Conservation (phyloP, 2,329 filamentous ascomycete genomes). For the Aureobasidium zeae region DNA sequence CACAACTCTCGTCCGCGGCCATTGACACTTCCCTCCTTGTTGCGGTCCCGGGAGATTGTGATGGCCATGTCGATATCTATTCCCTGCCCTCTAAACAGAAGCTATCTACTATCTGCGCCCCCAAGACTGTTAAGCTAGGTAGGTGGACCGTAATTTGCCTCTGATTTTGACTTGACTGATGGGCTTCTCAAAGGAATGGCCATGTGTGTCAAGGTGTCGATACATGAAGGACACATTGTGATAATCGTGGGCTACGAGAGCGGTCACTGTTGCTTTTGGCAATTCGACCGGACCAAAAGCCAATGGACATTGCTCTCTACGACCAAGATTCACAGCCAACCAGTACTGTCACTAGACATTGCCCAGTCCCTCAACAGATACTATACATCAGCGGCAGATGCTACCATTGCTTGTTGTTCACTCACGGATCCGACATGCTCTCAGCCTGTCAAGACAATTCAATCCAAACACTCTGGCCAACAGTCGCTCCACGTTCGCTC, state of each 20-base stretch:
- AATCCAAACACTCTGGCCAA: slow-evolving; percentile 86
- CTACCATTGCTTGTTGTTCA: slow-evolving; percentile 66
- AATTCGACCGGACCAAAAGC: slow-evolving; percentile 35
- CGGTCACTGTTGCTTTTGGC: slow-evolving; percentile 54
- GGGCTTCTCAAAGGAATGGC: slow-evolving; percentile 70
- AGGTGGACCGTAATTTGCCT: slow-evolving; percentile 18
- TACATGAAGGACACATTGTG: slow-evolving; percentile 41
- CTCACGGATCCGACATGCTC: slow-evolving; percentile 31
- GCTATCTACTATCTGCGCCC: slow-evolving; percentile 48
- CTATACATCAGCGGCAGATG: slow-evolving; percentile 74
- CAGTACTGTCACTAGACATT: slow-evolving; percentile 57
- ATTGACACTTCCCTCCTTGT: slow-evolving; percentile 43
- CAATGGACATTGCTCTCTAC: slow-evolving; percentile 53
- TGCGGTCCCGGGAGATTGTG: slow-evolving; percentile 57
- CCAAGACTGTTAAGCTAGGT: slow-evolving; percentile 37
- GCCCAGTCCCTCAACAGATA: slow-evolving; percentile 46
- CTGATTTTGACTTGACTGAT: slow-evolving; percentile 41
- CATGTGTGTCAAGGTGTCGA: slow-evolving; percentile 63
- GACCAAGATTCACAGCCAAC: slow-evolving; percentile 63
- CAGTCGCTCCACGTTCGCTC: slow-evolving; percentile 68
- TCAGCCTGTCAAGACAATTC: slow-evolving; percentile 30
- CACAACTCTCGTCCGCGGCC: neutral
- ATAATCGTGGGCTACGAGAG: slow-evolving; percentile 78
- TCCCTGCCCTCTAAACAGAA: slow-evolving; percentile 66
- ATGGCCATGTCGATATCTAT: slow-evolving; percentile 65